Evolutionary conservation across 2,329 filamentous ascomycete genomes (phyloP).

Genomic region (Penicillium freii): DNA sequence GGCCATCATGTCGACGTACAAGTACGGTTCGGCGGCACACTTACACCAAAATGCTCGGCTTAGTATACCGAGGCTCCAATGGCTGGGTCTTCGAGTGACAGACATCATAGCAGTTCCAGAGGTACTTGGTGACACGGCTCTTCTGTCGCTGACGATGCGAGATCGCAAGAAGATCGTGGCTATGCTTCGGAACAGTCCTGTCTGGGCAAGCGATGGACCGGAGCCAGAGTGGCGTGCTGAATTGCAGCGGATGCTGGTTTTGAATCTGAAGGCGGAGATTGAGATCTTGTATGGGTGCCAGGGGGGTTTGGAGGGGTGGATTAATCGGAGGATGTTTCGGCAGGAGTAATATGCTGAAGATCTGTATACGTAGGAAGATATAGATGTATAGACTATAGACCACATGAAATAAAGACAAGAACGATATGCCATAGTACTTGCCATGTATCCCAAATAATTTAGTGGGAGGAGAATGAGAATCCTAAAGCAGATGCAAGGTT

Average conservation of each 20-base stretch:
- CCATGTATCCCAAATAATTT: background rate
- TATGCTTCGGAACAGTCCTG: conserved; percentile 51
- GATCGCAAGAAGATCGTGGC: conserved; percentile 55
- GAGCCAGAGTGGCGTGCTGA: conserved; percentile 51
- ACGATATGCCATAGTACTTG: background rate
- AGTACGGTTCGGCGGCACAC: conserved; percentile 57
- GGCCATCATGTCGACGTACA: conserved; percentile 62
- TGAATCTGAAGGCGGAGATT: conserved; percentile 62
- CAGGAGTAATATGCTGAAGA: conserved; percentile 8
- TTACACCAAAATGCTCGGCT: conserved; percentile 52
- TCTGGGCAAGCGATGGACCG: conserved; percentile 45
- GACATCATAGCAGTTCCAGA: conserved; percentile 36
- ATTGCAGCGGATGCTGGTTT: conserved; percentile 60
- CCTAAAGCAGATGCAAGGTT: background rate
- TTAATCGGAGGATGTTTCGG: conserved; percentile 38
- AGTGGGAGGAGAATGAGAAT: too few relatives aligned
- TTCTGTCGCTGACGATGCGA: conserved; percentile 50
- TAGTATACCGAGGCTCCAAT: conserved; percentile 50
- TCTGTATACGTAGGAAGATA: background rate
- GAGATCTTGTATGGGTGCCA: conserved; percentile 52
- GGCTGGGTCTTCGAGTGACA: conserved; percentile 56
- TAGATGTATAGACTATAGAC: background rate
- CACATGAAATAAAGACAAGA: background rate
- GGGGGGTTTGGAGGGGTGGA: conserved; percentile 45
- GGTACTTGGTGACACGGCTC: conserved; percentile 21